These are phyloP conservation scores for Clarireedia homoeocarpa DNA, from an alignment of 2,329 filamentous ascomycete genomes.

Conservation along the genomic window DNA sequence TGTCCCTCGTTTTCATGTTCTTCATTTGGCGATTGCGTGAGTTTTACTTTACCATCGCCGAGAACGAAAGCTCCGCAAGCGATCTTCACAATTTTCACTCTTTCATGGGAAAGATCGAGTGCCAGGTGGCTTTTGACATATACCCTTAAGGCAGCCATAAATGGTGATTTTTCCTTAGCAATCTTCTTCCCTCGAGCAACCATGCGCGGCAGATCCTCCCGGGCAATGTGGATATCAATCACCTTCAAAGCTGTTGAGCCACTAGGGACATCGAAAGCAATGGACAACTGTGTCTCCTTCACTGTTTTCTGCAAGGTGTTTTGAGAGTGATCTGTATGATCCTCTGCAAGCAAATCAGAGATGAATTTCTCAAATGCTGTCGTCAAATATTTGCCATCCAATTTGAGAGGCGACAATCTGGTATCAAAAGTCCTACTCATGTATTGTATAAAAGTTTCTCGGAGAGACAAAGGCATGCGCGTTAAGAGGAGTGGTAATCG, in stretches of 20 bases:
- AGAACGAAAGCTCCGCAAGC: slow-evolving; percentile 36
- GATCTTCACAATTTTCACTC: slow-evolving; percentile 34
- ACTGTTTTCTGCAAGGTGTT: slow-evolving; percentile 16
- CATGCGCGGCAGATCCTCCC: slow-evolving; percentile 31
- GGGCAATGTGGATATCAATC: slow-evolving; percentile 35
- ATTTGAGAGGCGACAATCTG: slow-evolving; percentile 31
- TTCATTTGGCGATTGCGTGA: slow-evolving; percentile 21
- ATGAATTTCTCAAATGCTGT: slow-evolving; percentile 26
- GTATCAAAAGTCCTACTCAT: slow-evolving; percentile 37
- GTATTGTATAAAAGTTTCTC: slow-evolving; percentile 36
- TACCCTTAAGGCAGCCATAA: slow-evolving; percentile 32
- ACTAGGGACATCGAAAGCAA: slow-evolving; percentile 25
- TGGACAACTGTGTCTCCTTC: slow-evolving; percentile 21
- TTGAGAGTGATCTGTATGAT: slow-evolving; percentile 13
- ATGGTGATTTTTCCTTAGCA: slow-evolving; percentile 23
- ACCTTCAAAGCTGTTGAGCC: slow-evolving; percentile 30
- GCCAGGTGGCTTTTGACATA: slow-evolving; percentile 36
- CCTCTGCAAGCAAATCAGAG: slow-evolving; percentile 17
- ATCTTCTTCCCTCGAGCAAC: slow-evolving; percentile 20
- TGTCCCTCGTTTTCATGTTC: slow-evolving; percentile 16
- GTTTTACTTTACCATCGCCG: slow-evolving; percentile 34
- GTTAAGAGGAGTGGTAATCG: slow-evolving; percentile 36
- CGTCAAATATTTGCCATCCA: slow-evolving; percentile 32
- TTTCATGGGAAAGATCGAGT: slow-evolving; percentile 32
- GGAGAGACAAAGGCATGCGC: slow-evolving; percentile 37